Percentiles rank a stretch among this genome's conserved stretches.
These are phyloP conservation scores for Neurospora terricola DNA, from an alignment of 495 filamentous ascomycete species.

Conservation along the genomic window DNA sequence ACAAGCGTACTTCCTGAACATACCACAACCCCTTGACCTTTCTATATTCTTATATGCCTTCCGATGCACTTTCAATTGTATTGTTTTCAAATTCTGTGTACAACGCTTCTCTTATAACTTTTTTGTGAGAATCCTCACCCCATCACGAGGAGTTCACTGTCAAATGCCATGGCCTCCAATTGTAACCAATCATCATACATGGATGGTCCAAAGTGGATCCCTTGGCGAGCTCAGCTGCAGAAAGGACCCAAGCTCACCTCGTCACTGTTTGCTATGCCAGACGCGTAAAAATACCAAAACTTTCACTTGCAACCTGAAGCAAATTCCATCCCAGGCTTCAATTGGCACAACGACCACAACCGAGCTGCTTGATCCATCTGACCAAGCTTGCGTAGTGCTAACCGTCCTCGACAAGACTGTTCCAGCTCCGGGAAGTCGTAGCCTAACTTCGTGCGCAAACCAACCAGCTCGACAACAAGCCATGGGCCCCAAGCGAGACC, in stretches of 20 bases:
- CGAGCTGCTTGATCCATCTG: not conserved
- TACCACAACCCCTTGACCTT: not conserved
- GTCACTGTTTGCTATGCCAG: not conserved
- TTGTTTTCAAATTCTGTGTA: not conserved
- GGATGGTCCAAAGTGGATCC: not conserved
- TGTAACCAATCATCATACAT: not conserved
- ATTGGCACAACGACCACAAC: not conserved
- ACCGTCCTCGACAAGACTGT: not conserved
- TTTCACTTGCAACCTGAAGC: not conserved
- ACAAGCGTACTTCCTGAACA: not conserved
- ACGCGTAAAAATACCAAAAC: not conserved
- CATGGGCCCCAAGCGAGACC: conserved; percentile 25
- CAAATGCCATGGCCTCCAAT: too few relatives aligned
- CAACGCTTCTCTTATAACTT: not conserved
- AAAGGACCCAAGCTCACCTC: not conserved
- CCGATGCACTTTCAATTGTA: not conserved
- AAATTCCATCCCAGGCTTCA: not conserved
- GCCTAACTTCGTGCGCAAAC: not conserved
- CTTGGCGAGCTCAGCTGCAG: not conserved
- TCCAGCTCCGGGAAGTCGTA: not conserved
- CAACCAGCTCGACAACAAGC: not conserved
- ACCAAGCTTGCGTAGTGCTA: not conserved
- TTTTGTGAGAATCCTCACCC: too few relatives aligned
- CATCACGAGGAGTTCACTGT: too few relatives aligned
- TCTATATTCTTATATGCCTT: not conserved